phyloP scores from a whole-genome alignment of 768 basidiomycete genomes.

The Hirschioporus abietinus region DNA sequence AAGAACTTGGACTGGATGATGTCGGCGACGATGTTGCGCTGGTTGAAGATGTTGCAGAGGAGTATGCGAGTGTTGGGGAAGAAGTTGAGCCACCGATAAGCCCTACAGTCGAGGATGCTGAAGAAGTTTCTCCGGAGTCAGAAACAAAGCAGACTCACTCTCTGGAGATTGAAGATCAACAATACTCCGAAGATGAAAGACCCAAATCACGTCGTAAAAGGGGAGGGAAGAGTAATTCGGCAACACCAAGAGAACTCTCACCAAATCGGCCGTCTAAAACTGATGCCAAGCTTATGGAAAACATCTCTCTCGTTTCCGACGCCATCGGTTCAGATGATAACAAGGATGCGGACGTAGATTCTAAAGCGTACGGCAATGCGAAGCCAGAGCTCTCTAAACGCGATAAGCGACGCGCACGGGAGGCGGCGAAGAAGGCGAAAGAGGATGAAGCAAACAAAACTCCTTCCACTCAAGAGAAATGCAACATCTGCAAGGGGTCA shows the following conservation, averaged over 20 bases:
- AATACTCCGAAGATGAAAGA: conserved; percentile 6
- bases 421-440: conserved; percentile 63
- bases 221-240: conserved; percentile 10
- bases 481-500: conserved; percentile 60
- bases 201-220: neutral
- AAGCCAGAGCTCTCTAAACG: conserved; percentile 55
- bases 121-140: conserved; percentile 7
- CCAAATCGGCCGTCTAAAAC: neutral
- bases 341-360: conserved; percentile 7
- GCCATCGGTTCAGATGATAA: neutral
- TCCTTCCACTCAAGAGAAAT: conserved; percentile 34
- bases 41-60: conserved; percentile 11
- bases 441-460: conserved; percentile 23
- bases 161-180: conserved; percentile 5
- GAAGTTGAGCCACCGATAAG: neutral
- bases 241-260: neutral
- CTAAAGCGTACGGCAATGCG: conserved; percentile 2
- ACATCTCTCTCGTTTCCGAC: neutral
- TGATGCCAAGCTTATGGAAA: neutral
- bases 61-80: conserved; percentile 3
- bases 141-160: neutral
- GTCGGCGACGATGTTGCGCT: conserved; percentile 19
- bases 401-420: conserved; percentile 73
- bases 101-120: conserved; percentile 3
- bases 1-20: conserved; percentile 47